These are phyloP conservation scores for Urtica urens DNA, from an alignment of 306 rosid genomes.

Conservation along the genomic window DNA sequence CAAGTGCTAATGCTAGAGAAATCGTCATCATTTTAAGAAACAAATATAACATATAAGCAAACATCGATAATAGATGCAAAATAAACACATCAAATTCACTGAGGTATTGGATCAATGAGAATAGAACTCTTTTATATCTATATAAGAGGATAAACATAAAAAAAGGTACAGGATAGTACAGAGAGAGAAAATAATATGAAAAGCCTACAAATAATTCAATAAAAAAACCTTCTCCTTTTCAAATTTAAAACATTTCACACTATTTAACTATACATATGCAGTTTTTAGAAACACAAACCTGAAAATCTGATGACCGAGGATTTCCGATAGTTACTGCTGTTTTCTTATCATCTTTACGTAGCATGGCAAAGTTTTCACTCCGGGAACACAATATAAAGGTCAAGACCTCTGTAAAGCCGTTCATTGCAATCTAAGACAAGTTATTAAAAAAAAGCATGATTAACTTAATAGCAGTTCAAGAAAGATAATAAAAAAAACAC, in stretches of 20 bases:
- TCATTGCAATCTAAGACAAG: slow-evolving; percentile 54
- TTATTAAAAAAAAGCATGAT: slow-evolving; percentile 8
- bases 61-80: too few species aligned
- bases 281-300: slow-evolving; percentile 31
- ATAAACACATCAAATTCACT: too few species aligned
- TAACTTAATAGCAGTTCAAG: background rate
- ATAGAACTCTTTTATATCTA: background rate
- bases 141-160: background rate
- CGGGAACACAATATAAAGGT: slow-evolving; percentile 75
- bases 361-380: slow-evolving; percentile 66
- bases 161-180: background rate
- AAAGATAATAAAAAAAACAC: background rate
- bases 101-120: background rate
- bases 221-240: too few species aligned
- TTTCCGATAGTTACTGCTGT: slow-evolving; percentile 71
- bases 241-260: too few species aligned
- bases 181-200: background rate
- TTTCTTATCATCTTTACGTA: slow-evolving; percentile 60
- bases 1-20: too few species aligned
- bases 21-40: too few species aligned
- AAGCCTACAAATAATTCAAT: background rate
- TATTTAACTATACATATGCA: too few species aligned
- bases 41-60: too few species aligned
- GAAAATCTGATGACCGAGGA: slow-evolving; percentile 84
- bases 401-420: slow-evolving; percentile 86